Conservation (phyloP, 2,329 filamentous ascomycete genomes). For the Anisogramma anomala region DNA sequence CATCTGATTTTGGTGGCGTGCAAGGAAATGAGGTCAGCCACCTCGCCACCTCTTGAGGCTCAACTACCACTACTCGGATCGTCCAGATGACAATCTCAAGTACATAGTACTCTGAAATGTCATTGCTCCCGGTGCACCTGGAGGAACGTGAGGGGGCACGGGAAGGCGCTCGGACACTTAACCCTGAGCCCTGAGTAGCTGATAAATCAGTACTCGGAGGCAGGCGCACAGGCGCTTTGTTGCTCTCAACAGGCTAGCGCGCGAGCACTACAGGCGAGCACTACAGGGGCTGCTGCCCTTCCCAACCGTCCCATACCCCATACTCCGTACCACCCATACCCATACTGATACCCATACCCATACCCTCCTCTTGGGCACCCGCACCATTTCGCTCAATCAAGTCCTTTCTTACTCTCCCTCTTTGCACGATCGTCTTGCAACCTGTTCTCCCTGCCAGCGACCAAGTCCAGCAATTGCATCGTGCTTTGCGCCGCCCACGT, state of each 20-base stretch:
- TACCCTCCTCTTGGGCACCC: slow-evolving; percentile 7
- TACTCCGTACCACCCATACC: too few relatives aligned
- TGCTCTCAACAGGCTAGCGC: background rate
- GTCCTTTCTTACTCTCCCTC: slow-evolving; percentile 11
- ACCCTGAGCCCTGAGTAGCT: too few relatives aligned
- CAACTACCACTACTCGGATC: slow-evolving; percentile 4
- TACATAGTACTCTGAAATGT: background rate
- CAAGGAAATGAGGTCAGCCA: slow-evolving; percentile 4
- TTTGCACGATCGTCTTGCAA: slow-evolving; percentile 4
- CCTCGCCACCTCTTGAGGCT: slow-evolving; percentile 13
- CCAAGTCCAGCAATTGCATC: slow-evolving; percentile 1
- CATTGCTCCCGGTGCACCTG: background rate
- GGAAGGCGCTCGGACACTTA: too few relatives aligned
- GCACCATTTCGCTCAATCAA: slow-evolving; percentile 11
- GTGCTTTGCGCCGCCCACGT: background rate
- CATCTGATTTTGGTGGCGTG: background rate
- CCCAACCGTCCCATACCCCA: too few relatives aligned
- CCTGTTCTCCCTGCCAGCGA: background rate
- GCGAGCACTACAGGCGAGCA: too few relatives aligned
- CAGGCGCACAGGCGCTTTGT: background rate
- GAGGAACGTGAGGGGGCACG: too few relatives aligned
- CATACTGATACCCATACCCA: background rate
- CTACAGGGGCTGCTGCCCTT: background rate
- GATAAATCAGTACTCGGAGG: too few relatives aligned
- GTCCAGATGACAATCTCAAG: background rate